Base-by-base conservation (phyloP, 139 green algal genomes). In the Chlorella sp. region DNA sequence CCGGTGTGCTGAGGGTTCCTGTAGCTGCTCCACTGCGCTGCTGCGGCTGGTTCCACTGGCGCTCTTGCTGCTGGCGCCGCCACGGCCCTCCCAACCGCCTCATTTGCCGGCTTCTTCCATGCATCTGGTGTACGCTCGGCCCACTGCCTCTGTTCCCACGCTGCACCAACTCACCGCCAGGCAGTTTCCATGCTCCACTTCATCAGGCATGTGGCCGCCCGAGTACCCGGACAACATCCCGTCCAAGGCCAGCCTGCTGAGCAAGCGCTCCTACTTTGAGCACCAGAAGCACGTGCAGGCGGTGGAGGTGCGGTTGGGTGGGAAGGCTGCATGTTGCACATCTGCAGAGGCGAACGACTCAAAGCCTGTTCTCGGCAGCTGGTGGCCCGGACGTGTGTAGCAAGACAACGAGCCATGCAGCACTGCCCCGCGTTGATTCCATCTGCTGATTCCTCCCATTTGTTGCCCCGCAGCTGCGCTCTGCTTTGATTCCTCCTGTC, bases 271-370 rank as follows among this genome's bases (percentile, higher is more conserved):
- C 38, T 89, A 84, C 76, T 91, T 91, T 44, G 41, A 74, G 48
- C 88, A 91, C 44, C 76, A 84, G 48, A 41, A 32, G 40, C 88
- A 91, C 80, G 1, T 34, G 51, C 85, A 91, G 76, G 88, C 85
- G 13, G 54, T 64, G 65, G 88, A 89, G 88, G 85, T 91, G 70
- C 28, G 77, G 2, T 5, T 24, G 40, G n/a, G n/a, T n/a, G n/a
- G n/a, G n/a, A n/a, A n/a, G n/a, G n/a, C n/a, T n/a, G n/a, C n/a
- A n/a, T n/a, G n/a, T n/a, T n/a, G n/a, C n/a, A n/a, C n/a, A n/a
- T n/a, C n/a, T n/a, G n/a, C n/a, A n/a, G n/a, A n/a, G n/a, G n/a
- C n/a, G n/a, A n/a, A n/a, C n/a, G n/a, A n/a, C n/a, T n/a, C n/a
- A n/a, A n/a, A n/a, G n/a, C n/a, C n/a, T n/a, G n/a, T n/a, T n/a